These are phyloP conservation scores for Erythrophleum ivorense DNA, from an alignment of 331 rosid species.

Conservation along the genomic window DNA sequence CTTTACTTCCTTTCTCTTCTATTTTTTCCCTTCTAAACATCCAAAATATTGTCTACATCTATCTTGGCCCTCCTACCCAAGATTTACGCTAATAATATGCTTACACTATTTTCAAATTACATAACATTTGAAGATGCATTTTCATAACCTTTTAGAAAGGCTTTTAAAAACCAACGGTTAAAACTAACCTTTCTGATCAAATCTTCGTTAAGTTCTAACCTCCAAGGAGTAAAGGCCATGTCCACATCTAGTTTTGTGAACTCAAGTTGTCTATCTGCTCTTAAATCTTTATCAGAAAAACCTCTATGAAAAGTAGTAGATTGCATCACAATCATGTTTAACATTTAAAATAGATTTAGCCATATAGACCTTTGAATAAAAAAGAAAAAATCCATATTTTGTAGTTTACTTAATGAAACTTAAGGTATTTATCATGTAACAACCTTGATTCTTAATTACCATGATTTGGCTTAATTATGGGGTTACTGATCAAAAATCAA, in stretches of 20 bases:
- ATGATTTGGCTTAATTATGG: too few relatives aligned
- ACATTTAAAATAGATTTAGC: background rate
- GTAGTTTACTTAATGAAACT: background rate
- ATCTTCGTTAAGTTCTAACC: conserved; percentile 84
- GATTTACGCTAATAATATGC: conserved; percentile 10
- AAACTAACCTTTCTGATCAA: background rate
- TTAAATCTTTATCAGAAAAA: conserved; percentile 92
- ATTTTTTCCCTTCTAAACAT: background rate
- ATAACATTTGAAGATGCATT: conserved; percentile 18
- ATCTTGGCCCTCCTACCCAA: conserved; percentile 6
- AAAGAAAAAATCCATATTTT: background rate
- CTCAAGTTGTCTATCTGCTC: conserved; percentile 98
- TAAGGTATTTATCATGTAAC: background rate
- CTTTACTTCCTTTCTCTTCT: background rate
- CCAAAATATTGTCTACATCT: background rate
- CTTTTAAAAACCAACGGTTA: conserved; percentile 18
- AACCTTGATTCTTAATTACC: too few relatives aligned
- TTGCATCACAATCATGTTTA: conserved; percentile 14
- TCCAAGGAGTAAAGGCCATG: conserved; percentile 91
- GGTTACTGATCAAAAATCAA: too few relatives aligned
- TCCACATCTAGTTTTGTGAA: conserved; percentile 98
- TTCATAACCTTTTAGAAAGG: conserved; percentile 11
- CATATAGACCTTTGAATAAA: background rate
- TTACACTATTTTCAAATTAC: conserved; percentile 22
- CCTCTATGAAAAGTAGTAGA: conserved; percentile 57